These are phyloP conservation scores for Apiosordaria backusii DNA, from an alignment of 495 filamentous ascomycete species.

Conservation along the genomic window DNA sequence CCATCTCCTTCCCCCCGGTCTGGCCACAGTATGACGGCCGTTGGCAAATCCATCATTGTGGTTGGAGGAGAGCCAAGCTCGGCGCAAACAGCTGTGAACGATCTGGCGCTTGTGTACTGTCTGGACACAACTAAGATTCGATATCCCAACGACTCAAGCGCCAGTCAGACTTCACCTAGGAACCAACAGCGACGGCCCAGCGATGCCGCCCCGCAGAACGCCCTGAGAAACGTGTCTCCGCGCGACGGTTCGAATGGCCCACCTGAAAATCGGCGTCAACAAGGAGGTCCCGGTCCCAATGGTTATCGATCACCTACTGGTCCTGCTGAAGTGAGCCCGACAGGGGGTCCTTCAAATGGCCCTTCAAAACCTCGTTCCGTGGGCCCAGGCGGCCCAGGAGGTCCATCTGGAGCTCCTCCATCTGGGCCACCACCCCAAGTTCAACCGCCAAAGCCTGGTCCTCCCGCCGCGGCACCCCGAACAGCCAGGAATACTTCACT, in stretches of 20 bases:
- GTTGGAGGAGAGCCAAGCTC: constrained; percentile 93
- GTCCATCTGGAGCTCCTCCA: constrained; percentile 37
- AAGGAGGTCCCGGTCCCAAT: constrained; percentile 43
- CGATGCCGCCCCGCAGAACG: constrained; percentile 29
- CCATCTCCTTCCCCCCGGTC: constrained; percentile 89
- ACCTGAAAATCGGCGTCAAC: constrained; percentile 54
- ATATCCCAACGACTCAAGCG: constrained; percentile 78
- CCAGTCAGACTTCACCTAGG: constrained; percentile 40
- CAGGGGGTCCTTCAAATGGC: constrained; percentile 32
- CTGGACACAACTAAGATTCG: constrained; percentile 94
- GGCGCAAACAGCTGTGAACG: constrained; percentile 68
- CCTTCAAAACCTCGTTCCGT: constrained; percentile 64
- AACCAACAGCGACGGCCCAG: constrained; percentile 38
- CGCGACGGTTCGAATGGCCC: constrained; percentile 61
- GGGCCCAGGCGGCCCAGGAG: constrained; percentile 55
- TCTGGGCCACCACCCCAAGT: constrained; percentile 83
- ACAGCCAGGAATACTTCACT: constrained; percentile 39
- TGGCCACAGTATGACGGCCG: constrained; percentile 95
- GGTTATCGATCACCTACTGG: constrained; percentile 33
- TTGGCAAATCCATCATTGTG: constrained; percentile 86
- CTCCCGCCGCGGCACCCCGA: constrained; percentile 25
- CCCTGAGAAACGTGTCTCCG: constrained; percentile 44
- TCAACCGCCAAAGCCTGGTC: constrained; percentile 70
- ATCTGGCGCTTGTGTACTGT: constrained; percentile 85
- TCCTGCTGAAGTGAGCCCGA: constrained; percentile 31